These are phyloP conservation scores for Kluyveromyces sp. DNA, from an alignment of 1,139 yeast species.

Conservation along the genomic window DNA sequence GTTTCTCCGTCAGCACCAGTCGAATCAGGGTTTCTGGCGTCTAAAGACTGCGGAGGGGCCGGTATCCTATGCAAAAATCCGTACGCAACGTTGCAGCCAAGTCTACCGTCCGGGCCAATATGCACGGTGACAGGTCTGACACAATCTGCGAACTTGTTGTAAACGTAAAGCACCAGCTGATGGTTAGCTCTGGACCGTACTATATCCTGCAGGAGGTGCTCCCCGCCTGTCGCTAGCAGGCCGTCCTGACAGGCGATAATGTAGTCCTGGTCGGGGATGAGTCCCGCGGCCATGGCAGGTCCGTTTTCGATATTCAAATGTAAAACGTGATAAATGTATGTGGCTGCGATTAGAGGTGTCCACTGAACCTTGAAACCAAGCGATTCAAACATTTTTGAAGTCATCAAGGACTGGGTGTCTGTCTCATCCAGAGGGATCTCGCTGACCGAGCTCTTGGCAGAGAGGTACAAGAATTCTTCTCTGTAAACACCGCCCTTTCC, in stretches of 20 bases:
- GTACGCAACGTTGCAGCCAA: constrained; percentile 94
- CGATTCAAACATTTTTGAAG: constrained; percentile 26
- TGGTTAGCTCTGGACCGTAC: constrained; percentile 54
- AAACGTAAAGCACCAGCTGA: constrained; percentile 56
- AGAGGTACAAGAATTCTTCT: constrained; percentile 29
- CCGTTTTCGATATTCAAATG: constrained; percentile 61
- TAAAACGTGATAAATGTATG: constrained; percentile 83
- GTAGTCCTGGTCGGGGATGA: constrained; percentile 81
- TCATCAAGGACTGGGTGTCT: constrained; percentile 11
- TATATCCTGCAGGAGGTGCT: constrained; percentile 64
- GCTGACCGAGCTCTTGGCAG: constrained; percentile 22
- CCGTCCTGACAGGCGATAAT: constrained; percentile 88
- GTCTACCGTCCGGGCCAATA: constrained; percentile 68
- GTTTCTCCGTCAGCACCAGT: not conserved
- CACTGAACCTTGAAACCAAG: constrained; percentile 71
- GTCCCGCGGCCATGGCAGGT: constrained; percentile 81
- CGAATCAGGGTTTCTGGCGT: not conserved
- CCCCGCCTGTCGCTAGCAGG: constrained; percentile 77
- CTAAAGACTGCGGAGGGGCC: constrained; percentile 4
- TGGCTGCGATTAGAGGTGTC: constrained; percentile 67
- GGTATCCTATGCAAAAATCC: constrained; percentile 79
- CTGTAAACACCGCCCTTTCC: constrained; percentile 71
- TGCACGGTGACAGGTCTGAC: constrained; percentile 80
- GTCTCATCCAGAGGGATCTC: constrained; percentile 22
- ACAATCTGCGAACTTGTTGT: constrained; percentile 79